Percentiles rank a stretch among this genome's conserved stretches.
Conservation (phyloP, 164 flowering plant species). For the Taxillus chinensis region DNA sequence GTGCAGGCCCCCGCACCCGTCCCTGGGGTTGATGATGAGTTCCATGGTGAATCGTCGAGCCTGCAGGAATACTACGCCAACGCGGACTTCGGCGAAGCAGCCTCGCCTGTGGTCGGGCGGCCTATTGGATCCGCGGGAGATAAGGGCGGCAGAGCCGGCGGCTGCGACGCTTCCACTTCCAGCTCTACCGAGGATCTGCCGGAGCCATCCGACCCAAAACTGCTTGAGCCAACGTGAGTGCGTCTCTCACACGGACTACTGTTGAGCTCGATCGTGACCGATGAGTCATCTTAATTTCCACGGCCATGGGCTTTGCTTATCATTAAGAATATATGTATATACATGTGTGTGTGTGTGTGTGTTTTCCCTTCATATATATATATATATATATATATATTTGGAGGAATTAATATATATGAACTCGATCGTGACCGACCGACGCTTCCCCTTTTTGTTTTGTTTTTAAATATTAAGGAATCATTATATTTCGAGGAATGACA, state of each 20-base stretch:
- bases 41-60: background rate
- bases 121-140: constrained; percentile 9
- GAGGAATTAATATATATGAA: background rate
- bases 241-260: background rate
- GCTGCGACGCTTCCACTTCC: constrained; percentile 27
- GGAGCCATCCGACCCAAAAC: constrained; percentile 40
- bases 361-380: background rate
- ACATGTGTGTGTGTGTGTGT: background rate
- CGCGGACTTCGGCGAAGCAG: background rate
- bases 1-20: background rate
- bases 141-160: background rate
- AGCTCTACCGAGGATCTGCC: constrained; percentile 63
- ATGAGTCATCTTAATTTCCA: too few relatives aligned
- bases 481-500: too few relatives aligned
- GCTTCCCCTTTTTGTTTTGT: background rate
- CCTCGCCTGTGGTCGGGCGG: constrained; percentile 4
- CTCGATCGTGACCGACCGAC: background rate
- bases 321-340: background rate
- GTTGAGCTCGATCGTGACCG: background rate
- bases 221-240: constrained; percentile 65
- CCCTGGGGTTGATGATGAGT: too few relatives aligned
- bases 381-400: background rate
- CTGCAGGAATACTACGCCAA: constrained; percentile 10
- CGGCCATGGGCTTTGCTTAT: too few relatives aligned
- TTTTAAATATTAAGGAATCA: too few relatives aligned